Evolutionary conservation across 306 rosid genomes (phyloP).

Genomic region (Vicia sativa): DNA sequence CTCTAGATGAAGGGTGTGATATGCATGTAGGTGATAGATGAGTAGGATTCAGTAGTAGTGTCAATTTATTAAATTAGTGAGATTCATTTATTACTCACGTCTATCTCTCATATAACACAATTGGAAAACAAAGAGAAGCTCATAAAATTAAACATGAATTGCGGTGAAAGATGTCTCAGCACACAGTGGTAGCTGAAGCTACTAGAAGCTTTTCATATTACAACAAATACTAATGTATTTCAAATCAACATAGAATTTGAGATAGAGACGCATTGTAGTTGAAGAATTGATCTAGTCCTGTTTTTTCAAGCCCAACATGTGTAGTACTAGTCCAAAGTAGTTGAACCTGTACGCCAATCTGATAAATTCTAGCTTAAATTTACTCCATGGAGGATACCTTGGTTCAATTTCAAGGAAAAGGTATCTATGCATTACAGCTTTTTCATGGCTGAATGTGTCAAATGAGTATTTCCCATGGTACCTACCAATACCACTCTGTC

Average conservation of each 20-base stretch:
- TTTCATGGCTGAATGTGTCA: constrained; percentile 90
- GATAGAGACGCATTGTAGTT: constrained; percentile 6
- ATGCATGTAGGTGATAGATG: neutral
- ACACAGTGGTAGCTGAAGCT: neutral
- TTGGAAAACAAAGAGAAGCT: neutral
- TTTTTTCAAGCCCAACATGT: constrained; percentile 58
- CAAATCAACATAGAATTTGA: neutral
- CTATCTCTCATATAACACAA: neutral
- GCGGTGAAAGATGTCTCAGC: neutral
- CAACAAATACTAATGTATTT: neutral
- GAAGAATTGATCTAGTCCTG: constrained; percentile 22
- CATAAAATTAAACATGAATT: neutral
- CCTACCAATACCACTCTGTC: constrained; percentile 80
- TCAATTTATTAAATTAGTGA: no score
- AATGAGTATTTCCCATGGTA: constrained; percentile 93
- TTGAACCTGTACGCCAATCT: constrained; percentile 67
- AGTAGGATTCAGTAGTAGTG: no score
- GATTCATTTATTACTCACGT: no score
- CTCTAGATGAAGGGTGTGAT: neutral
- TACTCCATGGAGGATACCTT: constrained; percentile 87
- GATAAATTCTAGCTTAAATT: constrained; percentile 68
- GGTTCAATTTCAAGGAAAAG: constrained; percentile 70
- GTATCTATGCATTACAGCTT: constrained; percentile 66
- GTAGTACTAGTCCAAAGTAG: constrained; percentile 59
- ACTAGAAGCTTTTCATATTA: neutral